Base-by-base conservation (phyloP, 163 green algal species). In the Scenedesmus sp. region DNA sequence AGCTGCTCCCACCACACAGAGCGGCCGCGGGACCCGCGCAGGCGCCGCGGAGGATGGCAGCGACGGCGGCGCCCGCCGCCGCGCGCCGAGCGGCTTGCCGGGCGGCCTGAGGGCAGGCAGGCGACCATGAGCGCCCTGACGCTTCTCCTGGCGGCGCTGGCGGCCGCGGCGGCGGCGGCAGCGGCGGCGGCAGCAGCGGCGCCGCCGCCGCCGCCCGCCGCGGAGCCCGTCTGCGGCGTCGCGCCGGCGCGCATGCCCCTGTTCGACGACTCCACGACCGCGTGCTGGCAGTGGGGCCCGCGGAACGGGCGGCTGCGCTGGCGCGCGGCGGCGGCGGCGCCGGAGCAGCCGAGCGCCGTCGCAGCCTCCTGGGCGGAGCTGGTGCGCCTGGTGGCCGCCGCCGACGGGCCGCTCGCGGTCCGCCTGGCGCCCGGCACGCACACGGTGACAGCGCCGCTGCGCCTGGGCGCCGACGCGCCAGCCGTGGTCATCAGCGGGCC, bases 281-380 rank as follows among this genome's bases (percentile, higher is more conserved):
- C 39, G 3, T 75, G 66, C 29, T 75, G 66, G 66, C 28, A 26
- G 28, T n/a, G n/a, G 48, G 15, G n/a, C 48, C 66, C 22, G 66
- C 66, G 33, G 26, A 36, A 22, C 48, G 48, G 22, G 26, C 50
- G 13, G 31, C 47, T n/a, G 29, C 47, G 28, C 22, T 75, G 20
- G 42, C 39, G 56, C 56, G n/a, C 56, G 39, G 56, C 56, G 39
- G 56, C 56, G 50, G 29, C 26, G 50, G 22, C n/a, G 26, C 24
- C 11, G 24, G 48, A 10, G 29, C n/a, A n/a, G n/a, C n/a, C n/a
- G 4, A n/a, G n/a, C n/a, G n/a, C n/a, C n/a, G n/a, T n/a, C n/a
- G n/a, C n/a, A n/a, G n/a, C n/a, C 28, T 54, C 48, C 29, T 75
- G 66, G 66, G 26, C n/a, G 6, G 4, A 75, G 20, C 33, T 75